phyloP scores from a whole-genome alignment of 768 basidiomycete species.

The Pulveroboletus sp. region DNA sequence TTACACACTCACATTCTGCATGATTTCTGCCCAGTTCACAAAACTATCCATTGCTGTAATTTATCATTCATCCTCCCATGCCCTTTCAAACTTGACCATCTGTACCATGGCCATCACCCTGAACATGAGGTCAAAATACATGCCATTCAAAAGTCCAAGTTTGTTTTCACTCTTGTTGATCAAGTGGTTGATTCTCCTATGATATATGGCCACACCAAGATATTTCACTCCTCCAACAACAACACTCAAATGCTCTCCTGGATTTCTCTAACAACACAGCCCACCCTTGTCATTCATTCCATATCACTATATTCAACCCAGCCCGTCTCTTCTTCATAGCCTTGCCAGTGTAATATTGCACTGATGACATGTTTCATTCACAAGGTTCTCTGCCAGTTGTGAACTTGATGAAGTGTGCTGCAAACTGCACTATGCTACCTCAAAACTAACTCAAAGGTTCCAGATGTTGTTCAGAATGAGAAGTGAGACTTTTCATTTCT shows the following conservation, averaged over 20 bases:
- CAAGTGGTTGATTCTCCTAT: constrained; percentile 37
- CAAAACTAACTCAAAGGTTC: constrained; percentile 68
- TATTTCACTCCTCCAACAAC: constrained; percentile 15
- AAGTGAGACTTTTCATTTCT: constrained; percentile 39
- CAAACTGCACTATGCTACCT: constrained; percentile 88
- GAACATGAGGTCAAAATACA: constrained; percentile 35
- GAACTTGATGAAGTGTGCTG: constrained; percentile 77
- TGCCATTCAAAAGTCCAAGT: constrained; percentile 56
- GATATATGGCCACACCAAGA: constrained; percentile 81
- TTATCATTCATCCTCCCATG: constrained; percentile 38
- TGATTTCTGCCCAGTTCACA: constrained; percentile 22
- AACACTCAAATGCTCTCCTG: constrained; percentile 52
- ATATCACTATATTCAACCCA: constrained; percentile 27
- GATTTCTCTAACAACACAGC: constrained; percentile 47
- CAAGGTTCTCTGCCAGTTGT: constrained; percentile 82
- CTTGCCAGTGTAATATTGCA: constrained; percentile 36
- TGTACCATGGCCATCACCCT: constrained; percentile 31
- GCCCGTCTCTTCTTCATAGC: constrained; percentile 8
- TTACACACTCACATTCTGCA: constrained; percentile 11
- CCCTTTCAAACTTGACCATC: constrained; percentile 35
- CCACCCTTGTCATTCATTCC: constrained; percentile 28
- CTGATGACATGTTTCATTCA: constrained; percentile 79
- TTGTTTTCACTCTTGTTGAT: constrained; percentile 69
- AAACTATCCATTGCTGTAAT: constrained; percentile 31
- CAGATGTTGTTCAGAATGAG: constrained; percentile 55